Evolutionary conservation across 2,329 filamentous ascomycete genomes (phyloP), one percentile per base, ranked within the genome.

Genomic region (Passalora sequoiae): DNA sequence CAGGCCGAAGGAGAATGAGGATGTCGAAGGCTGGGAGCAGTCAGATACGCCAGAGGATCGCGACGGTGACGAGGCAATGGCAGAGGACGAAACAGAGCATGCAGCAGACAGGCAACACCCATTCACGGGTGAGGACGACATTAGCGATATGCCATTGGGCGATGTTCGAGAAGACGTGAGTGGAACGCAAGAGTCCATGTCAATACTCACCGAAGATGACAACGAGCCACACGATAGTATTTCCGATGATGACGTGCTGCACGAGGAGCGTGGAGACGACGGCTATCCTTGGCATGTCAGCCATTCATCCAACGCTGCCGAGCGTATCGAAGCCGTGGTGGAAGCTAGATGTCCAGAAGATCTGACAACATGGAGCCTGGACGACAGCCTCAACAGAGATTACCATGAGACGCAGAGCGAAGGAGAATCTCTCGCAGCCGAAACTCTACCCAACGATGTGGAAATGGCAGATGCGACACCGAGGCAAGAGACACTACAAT

Each of bases 401-500:
- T 10, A 4, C n/a, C 7, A 22, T 15, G 33, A 36, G 33, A n/a
- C 19, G 8, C 8, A 36, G 20, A 12, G 8, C 20, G 33, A 9
- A 4, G 4, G 2, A 5, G 10, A 24, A 6, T 4, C 19, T 6
- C 7, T 8, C 6, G 19, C 19, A n/a, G 20, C 15, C 6, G 48
- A 44, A 17, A 33, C 24, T 15, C 42, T 32, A 21, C 27, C 43
- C 15, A 40, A 40, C 12, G 40, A 21, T 38, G 22, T 37, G n/a
- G 31, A 35, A 22, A 29, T 30, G 22, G 16, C 39, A 25, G 30
- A 33, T 28, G 31, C 20, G 17, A 52, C 55, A 9, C 44, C 49
- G 13, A 38, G 38, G n/a, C 55, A 55, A 12, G 55, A 61, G 32
- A 62, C 58, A 1, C 39, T 61, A 7, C 39, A 54, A n/a, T 62